Percentiles rank a stretch among this genome's conserved stretches.
phyloP scores from a whole-genome alignment of 2,329 filamentous ascomycete genomes.

The Colletotrichum nymphaeae region DNA sequence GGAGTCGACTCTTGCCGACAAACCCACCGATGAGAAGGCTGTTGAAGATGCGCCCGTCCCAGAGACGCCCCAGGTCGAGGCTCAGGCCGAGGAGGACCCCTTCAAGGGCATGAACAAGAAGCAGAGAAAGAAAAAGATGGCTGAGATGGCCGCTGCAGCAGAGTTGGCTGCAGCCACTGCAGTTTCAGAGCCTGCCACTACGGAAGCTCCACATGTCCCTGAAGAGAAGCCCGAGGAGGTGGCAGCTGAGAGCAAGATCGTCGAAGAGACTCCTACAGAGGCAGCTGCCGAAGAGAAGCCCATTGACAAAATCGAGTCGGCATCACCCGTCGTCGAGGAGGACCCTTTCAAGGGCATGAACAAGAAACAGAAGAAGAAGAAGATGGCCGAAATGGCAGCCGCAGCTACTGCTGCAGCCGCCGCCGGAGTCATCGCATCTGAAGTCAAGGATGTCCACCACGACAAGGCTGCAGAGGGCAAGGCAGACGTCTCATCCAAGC shows the following conservation, averaged over 20 bases:
- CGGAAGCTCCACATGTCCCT: background rate
- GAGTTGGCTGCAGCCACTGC: background rate
- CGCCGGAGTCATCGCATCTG: background rate
- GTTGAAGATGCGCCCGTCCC: conserved; percentile 10
- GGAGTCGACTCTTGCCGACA: background rate
- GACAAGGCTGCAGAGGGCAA: background rate
- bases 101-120: background rate
- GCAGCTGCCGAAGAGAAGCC: conserved; percentile 31
- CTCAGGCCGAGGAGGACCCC: conserved; percentile 36
- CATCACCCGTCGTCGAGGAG: background rate
- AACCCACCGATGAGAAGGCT: background rate
- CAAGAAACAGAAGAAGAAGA: conserved; percentile 33
- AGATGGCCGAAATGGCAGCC: conserved; percentile 22
- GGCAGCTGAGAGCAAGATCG: background rate
- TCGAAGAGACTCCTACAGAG: background rate
- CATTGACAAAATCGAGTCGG: background rate
- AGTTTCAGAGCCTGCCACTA: background rate
- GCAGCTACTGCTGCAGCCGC: conserved; percentile 4
- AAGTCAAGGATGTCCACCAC: background rate
- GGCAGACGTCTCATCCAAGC: background rate
- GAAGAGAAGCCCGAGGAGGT: background rate
- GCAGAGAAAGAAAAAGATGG: background rate
- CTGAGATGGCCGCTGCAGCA: background rate
- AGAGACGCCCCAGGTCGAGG: conserved; percentile 36
- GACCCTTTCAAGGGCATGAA: conserved; percentile 5